A percentile compares a stretch with the other conserved stretches of the same genome.
Conservation (phyloP, 2,329 filamentous ascomycete species). For the Sporothrix dimorphospora region DNA sequence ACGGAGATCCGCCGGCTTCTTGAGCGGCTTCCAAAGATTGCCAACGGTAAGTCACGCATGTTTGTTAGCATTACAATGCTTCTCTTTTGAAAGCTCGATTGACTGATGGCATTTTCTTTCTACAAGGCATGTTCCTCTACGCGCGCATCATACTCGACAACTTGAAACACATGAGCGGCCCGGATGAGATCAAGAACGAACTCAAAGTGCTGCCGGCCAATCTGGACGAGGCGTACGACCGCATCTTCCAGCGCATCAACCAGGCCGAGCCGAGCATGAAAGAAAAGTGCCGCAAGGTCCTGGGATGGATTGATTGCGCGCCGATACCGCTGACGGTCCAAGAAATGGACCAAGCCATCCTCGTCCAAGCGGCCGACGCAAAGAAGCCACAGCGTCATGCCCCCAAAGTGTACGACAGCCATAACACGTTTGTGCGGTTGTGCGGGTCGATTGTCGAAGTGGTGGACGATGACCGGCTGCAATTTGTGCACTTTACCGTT, state of each 20-base stretch:
- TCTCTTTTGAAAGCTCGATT: too few relatives aligned
- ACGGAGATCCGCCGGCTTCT: too few relatives aligned
- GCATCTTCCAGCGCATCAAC: background rate
- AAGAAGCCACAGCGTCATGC: background rate
- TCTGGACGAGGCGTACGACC: background rate
- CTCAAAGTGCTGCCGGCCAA: background rate
- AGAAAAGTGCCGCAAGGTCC: background rate
- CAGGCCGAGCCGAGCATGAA: background rate
- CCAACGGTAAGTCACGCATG: too few relatives aligned
- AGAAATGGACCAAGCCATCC: background rate
- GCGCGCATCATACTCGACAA: background rate
- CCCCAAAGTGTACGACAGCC: too few relatives aligned
- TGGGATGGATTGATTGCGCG: background rate
- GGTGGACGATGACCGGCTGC: background rate
- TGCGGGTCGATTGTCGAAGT: background rate
- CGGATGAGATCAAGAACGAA: background rate
- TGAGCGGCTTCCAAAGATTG: too few relatives aligned
- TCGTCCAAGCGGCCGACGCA: background rate
- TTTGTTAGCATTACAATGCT: too few relatives aligned
- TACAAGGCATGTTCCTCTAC: background rate
- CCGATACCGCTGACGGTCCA: background rate
- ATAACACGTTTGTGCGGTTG: background rate
- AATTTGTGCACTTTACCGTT: background rate
- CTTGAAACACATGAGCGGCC: too few relatives aligned
- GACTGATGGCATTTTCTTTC: too few relatives aligned